These are phyloP conservation scores for Exophiala phaeomuriformis DNA, from an alignment of 2,329 filamentous ascomycete species.

Conservation along the genomic window DNA sequence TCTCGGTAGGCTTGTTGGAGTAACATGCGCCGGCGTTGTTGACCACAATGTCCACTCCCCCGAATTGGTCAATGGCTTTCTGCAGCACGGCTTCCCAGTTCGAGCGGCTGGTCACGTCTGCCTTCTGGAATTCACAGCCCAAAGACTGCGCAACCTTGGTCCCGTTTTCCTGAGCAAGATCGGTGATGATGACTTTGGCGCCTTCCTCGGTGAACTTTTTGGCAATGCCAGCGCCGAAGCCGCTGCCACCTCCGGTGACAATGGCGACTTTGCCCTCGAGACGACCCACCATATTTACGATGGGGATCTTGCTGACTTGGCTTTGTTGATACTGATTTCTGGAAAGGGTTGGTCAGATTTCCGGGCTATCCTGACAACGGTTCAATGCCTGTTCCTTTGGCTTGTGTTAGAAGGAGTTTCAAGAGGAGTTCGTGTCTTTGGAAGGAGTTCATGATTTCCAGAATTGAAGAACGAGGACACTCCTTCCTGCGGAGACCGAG, in stretches of 20 bases:
- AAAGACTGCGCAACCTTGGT: conserved; percentile 18
- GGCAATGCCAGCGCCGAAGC: conserved; percentile 38
- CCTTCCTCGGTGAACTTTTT: conserved; percentile 33
- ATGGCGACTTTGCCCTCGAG: conserved; percentile 38
- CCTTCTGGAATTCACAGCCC: conserved; percentile 16
- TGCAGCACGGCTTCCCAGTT: conserved; percentile 34
- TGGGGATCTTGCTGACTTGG: neutral
- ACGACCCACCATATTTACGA: conserved; percentile 13
- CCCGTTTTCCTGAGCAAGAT: conserved; percentile 19
- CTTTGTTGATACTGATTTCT: neutral
- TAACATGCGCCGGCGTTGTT: conserved; percentile 47
- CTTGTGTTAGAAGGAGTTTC: neutral
- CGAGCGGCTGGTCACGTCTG: conserved; percentile 22
- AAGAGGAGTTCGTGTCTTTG: neutral
- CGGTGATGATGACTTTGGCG: conserved; percentile 34
- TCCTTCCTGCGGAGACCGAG: neutral
- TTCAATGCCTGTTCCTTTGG: too few species aligned
- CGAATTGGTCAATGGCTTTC: conserved; percentile 37
- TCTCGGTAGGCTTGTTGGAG: conserved; percentile 37
- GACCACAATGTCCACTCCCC: conserved; percentile 44
- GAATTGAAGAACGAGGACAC: neutral
- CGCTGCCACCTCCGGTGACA: conserved; percentile 40
- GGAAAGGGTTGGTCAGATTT: too few species aligned
- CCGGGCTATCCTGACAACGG: too few species aligned
- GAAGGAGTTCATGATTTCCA: neutral